phyloP scores from a whole-genome alignment of 768 basidiomycete species.

The Aureoboletus auriporus region DNA sequence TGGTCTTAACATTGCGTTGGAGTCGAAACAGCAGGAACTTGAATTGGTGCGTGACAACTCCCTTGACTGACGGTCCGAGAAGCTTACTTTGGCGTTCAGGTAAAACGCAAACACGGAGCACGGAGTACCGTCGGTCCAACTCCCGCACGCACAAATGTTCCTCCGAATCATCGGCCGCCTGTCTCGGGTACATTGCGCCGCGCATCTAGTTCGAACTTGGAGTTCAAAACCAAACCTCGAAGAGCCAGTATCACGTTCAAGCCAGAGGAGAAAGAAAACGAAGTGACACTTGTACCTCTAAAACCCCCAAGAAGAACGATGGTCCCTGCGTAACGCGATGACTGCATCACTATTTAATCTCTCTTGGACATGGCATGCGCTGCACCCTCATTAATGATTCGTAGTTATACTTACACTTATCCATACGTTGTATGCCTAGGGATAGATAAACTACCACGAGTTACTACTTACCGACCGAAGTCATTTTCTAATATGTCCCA shows the following conservation, averaged over 20 bases:
- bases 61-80: not conserved
- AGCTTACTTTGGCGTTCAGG: constrained; percentile 32
- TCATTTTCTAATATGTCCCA: too few relatives aligned
- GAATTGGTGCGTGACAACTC: constrained; percentile 61
- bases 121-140: constrained; percentile 55
- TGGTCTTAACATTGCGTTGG: constrained; percentile 87
- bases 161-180: not conserved
- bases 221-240: too few relatives aligned
- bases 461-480: too few relatives aligned
- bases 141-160: constrained; percentile 48
- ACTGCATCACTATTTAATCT: not conserved
- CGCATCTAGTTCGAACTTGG: too few relatives aligned
- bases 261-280: constrained; percentile 54
- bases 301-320: constrained; percentile 16
- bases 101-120: constrained; percentile 60
- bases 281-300: constrained; percentile 25
- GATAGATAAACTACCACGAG: too few relatives aligned
- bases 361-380: not conserved
- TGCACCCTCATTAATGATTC: constrained; percentile 2
- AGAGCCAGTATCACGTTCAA: too few relatives aligned
- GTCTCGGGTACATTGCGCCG: too few relatives aligned
- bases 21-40: constrained; percentile 92
- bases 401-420: constrained; percentile 15
- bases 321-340: constrained; percentile 13
- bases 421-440: constrained; percentile 23